Base-by-base conservation (phyloP, 1,284 basidiomycete genomes). In the Chondrostereum purpureum region DNA sequence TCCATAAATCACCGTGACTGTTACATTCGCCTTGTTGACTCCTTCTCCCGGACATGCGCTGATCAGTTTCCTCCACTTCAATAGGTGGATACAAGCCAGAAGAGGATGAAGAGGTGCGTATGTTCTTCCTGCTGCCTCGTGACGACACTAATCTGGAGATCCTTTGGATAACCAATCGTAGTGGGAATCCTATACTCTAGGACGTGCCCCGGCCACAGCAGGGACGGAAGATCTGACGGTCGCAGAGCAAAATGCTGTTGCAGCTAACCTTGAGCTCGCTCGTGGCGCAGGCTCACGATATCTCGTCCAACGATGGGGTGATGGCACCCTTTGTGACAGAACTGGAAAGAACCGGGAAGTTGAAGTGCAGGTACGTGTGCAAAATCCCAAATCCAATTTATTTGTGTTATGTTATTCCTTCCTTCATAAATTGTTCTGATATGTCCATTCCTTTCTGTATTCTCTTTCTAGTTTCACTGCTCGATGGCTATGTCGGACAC, bases 301-400 rank as follows among this genome's bases (percentile, higher is more conserved):
- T 66, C 83, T 97, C 44, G 85, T 91, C 10, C 92, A 94, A 58
- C 75, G 80, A 53, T 96, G 92, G 92, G 78, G 81, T 40, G 88
- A 91, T 58, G 93, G 93, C 18, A 94, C 90, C 6, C 66, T 79
- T 40, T 97, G 93, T 65, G 93, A 95, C 68, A 92, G 90, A 72
- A 93, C 89, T 1, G 84, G 85, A 36, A 77, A 75, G 62, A 77
- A 76, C 46, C 82, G 93, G 49, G 87, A 90, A 66, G 84, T 93
- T 43, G 92, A 97, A 72, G 83, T 97, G 24, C 93, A 97, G 80
- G 89, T 85, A 55, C 54, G 77, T 55, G 16, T 39, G 27, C 48
- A 42, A 44, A 40, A 38, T 46, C n/a, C n/a, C n/a, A n/a, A n/a
- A n/a, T n/a, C n/a, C n/a, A n/a, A n/a, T 22, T 37, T 47, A 45